Evolutionary conservation across 164 flowering plant species (phyloP).

Genomic region (Buxus sempervirens): DNA sequence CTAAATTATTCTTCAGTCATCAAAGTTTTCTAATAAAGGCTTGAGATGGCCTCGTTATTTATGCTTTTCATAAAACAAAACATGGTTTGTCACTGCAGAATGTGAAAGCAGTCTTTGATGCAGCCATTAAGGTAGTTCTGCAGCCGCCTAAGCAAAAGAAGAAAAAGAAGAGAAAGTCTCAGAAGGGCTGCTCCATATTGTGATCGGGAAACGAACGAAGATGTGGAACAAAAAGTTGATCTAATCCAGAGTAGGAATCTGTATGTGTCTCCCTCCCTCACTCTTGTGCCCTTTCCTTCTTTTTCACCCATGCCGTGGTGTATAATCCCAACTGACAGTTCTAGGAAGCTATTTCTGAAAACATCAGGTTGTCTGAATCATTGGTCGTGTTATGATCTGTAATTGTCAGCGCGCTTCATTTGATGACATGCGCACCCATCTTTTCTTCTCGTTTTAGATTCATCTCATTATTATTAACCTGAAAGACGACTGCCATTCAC

Average conservation of each 20-base stretch:
- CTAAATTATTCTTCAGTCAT: background rate
- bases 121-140: constrained; percentile 67
- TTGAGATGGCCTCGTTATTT: background rate
- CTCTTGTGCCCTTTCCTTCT: background rate
- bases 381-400: constrained; percentile 26
- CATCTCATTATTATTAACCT: constrained; percentile 15
- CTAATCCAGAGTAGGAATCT: constrained; percentile 1
- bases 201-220: constrained; percentile 25
- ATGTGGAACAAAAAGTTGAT: constrained; percentile 11
- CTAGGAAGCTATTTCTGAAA: constrained; percentile 24
- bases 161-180: constrained; percentile 65
- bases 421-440: constrained; percentile 15
- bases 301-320: constrained; percentile 22
- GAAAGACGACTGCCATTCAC: constrained; percentile 18
- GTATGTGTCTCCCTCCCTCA: constrained; percentile 1
- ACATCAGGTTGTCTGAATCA: constrained; percentile 26
- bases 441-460: constrained; percentile 17
- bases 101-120: constrained; percentile 64
- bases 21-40: background rate
- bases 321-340: constrained; percentile 34
- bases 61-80: background rate
- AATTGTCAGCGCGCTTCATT: constrained; percentile 6
- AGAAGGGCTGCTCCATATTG: constrained; percentile 59
- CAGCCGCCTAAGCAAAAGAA: constrained; percentile 74
- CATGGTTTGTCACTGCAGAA: constrained; percentile 35